Evolutionary conservation across 139 green algal genomes (phyloP).

Genomic region (Mesostigma viride): DNA sequence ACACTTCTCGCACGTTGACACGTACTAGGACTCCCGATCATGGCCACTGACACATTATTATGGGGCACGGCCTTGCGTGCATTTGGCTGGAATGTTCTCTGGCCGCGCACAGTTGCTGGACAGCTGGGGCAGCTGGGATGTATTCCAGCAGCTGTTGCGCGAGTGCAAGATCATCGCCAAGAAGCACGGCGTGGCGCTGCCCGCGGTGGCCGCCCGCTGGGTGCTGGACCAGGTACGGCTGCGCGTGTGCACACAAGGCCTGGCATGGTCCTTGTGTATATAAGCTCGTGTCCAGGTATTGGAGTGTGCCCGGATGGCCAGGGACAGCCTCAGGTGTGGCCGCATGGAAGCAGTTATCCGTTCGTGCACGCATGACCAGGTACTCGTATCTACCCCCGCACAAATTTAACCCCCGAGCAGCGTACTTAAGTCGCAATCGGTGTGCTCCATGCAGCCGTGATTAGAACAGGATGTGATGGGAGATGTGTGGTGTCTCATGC

Average conservation of each 20-base stretch:
- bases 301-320: neutral
- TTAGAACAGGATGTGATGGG: too few relatives aligned
- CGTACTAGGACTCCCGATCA: too few relatives aligned
- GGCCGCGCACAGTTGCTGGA: slow-evolving; percentile 28
- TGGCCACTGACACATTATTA: too few relatives aligned
- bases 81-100: too few relatives aligned
- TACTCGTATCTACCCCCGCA: neutral
- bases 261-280: neutral
- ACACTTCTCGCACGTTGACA: too few relatives aligned
- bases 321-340: neutral
- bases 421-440: too few relatives aligned
- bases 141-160: slow-evolving; percentile 30
- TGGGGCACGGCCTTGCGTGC: too few relatives aligned
- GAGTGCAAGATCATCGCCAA: slow-evolving; percentile 9
- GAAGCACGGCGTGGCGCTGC: slow-evolving; percentile 20
- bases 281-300: neutral
- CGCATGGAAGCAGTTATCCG: neutral
- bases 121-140: slow-evolving; percentile 22
- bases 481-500: too few relatives aligned
- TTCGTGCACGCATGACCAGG: neutral
- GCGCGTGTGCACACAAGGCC: neutral
- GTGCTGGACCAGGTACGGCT: slow-evolving; percentile 25
- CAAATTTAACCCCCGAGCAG: neutral
- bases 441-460: too few relatives aligned
- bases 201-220: slow-evolving; percentile 15